Evolutionary conservation across 345 rosid species (phyloP).

Genomic region (Corchorus capsularis): DNA sequence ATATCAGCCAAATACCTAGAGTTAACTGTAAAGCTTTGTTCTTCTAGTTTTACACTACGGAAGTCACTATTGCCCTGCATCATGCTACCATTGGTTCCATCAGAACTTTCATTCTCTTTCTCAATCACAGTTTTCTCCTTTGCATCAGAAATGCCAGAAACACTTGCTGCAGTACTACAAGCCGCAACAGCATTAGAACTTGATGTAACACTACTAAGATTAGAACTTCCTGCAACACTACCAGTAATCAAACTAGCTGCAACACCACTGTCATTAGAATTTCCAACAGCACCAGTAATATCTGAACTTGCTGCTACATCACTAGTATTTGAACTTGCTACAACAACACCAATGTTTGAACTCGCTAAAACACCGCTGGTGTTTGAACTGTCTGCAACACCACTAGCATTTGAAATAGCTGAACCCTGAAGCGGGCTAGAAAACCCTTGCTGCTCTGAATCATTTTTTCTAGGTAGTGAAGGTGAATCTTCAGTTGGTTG

Average conservation of each 20-base stretch:
- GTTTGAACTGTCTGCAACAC: constrained; percentile 21
- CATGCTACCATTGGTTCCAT: constrained; percentile 15
- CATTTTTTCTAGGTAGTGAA: constrained; percentile 22
- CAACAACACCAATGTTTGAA: constrained; percentile 7
- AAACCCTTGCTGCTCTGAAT: constrained; percentile 24
- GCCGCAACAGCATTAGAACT: neutral
- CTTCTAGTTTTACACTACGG: constrained; percentile 39
- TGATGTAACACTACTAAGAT: neutral
- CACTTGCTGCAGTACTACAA: constrained; percentile 25
- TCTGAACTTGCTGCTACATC: constrained; percentile 16
- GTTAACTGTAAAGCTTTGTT: constrained; percentile 20
- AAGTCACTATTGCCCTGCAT: constrained; percentile 17
- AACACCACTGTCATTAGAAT: constrained; percentile 6
- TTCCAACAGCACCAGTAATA: constrained; percentile 20
- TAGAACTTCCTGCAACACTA: constrained; percentile 24
- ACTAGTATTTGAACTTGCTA: constrained; percentile 10
- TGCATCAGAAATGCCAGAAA: constrained; percentile 33
- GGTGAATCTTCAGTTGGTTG: constrained; percentile 41
- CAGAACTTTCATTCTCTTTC: constrained; percentile 22
- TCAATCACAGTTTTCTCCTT: constrained; percentile 15
- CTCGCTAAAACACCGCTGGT: constrained; percentile 8
- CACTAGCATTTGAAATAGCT: constrained; percentile 29
- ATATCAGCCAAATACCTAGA: constrained; percentile 34
- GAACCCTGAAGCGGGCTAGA: constrained; percentile 30
- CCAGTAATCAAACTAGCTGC: constrained; percentile 21